Base-by-base conservation (phyloP, 768 basidiomycete species). In the Naganishia onofrii region DNA sequence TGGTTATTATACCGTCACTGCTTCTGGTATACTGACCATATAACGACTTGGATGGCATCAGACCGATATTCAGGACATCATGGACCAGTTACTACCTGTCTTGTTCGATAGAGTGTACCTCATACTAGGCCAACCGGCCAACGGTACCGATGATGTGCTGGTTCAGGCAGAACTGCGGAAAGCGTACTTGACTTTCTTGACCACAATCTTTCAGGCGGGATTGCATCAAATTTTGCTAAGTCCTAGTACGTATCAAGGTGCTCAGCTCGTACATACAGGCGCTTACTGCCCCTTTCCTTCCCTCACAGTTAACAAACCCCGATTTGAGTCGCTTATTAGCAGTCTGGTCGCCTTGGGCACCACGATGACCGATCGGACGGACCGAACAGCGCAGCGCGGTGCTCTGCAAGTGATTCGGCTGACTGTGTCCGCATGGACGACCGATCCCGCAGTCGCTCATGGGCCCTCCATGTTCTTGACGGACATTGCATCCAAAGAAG, bases 21-120 rank as follows among this genome's bases (percentile, higher is more conserved):
- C 28, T 46, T 23, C 51, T 51, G 52, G 32, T 21, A 23, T 46
- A 19, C 60, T 63, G 29, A 63, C 60, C n/a, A 6, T n/a, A n/a
- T 23, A 23, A 51, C 48, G 23, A 23, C 29, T 7, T 44, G 29
- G 34, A 31, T 29, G 31, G 15, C 38, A 34, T 28, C 76, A 95
- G 92, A 86, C 85, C 73, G 89, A 93, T 76, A 87, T 97, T 82
- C 90, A 90, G 74, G 85, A 87, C 71, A 93, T 97, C 31, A 82
- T 98, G 70, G 93, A 98, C 78, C 88, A 94, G 76, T 86, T 98
- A 42, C 86, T 97, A 66, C 87, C 89, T 2, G 93, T 95, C 7
- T 84, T 99, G 75, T 89, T 88, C 73, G 82, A 87, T 17, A 92
- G 96, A 76, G 90, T 97, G 70, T 87, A 87, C 53, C 83, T 85